Evolutionary conservation across 768 basidiomycete genomes (phyloP).

Genomic region (Glaciozyma antarctica): DNA sequence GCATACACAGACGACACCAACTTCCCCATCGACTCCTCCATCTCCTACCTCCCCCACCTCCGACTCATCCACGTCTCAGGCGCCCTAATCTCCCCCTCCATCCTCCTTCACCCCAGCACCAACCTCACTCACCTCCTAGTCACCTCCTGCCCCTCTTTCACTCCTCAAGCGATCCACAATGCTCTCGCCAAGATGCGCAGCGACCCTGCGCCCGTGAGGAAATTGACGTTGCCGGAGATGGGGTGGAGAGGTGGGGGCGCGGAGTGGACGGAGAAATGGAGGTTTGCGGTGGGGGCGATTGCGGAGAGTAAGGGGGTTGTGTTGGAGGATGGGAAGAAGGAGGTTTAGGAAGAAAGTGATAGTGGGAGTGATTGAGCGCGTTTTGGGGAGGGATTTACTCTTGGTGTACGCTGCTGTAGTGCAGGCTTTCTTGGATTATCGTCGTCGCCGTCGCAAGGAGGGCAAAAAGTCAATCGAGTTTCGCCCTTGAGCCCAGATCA

Average conservation of each 20-base stretch:
- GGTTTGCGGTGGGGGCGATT: conserved; percentile 23
- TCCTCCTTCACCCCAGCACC: conserved; percentile 11
- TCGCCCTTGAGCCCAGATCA: too few relatives aligned
- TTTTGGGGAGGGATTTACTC: too few relatives aligned
- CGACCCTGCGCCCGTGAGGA: conserved; percentile 10
- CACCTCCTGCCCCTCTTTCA: conserved; percentile 12
- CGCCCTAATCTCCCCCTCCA: conserved; percentile 18
- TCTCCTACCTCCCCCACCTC: conserved; percentile 21
- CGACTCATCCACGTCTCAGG: conserved; percentile 15
- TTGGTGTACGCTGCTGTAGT: too few relatives aligned
- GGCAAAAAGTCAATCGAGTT: too few relatives aligned
- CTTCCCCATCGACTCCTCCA: conserved; percentile 22
- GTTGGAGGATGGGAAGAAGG: conserved; percentile 13
- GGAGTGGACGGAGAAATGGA: conserved; percentile 25
- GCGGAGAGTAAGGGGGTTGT: conserved; percentile 23
- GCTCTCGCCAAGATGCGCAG: conserved; percentile 18
- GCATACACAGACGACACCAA: conserved; percentile 18
- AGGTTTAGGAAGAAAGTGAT: background rate
- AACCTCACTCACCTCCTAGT: conserved; percentile 24
- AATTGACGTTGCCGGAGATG: conserved; percentile 27
- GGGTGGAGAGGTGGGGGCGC: background rate
- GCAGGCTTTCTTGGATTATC: too few relatives aligned
- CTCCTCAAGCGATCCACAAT: conserved; percentile 17
- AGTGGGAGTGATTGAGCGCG: conserved; percentile 6
- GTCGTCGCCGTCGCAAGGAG: too few relatives aligned